phyloP scores from a whole-genome alignment of 1,284 basidiomycete genomes.

The Fomes fomentarius region DNA sequence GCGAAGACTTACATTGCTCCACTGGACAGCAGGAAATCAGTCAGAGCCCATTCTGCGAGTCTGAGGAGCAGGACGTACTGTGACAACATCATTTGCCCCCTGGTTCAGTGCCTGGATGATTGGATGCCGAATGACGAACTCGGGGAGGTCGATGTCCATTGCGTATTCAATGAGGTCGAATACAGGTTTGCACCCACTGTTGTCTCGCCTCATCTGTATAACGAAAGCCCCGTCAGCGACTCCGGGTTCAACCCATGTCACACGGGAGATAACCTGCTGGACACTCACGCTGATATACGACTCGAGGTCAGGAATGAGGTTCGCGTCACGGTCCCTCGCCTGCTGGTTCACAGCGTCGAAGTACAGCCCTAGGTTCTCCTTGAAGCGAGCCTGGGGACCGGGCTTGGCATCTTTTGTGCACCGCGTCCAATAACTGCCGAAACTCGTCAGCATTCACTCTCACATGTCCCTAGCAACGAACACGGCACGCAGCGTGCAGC shows the following conservation, averaged over 20 bases:
- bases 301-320: slow-evolving; percentile 40
- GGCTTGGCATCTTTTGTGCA: slow-evolving; percentile 37
- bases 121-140: slow-evolving; percentile 41
- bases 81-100: slow-evolving; percentile 44
- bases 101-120: slow-evolving; percentile 39
- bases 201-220: slow-evolving; percentile 26
- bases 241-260: background rate
- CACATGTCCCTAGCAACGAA: background rate
- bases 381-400: slow-evolving; percentile 39
- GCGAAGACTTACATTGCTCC: slow-evolving; percentile 41
- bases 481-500: too few relatives aligned
- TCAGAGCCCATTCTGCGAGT: background rate
- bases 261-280: background rate
- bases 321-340: slow-evolving; percentile 35
- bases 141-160: slow-evolving; percentile 42
- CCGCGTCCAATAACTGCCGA: slow-evolving; percentile 37
- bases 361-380: slow-evolving; percentile 39
- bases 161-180: slow-evolving; percentile 47
- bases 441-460: background rate
- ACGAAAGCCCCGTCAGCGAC: background rate
- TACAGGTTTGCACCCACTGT: slow-evolving; percentile 40
- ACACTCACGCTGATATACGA: slow-evolving; percentile 39
- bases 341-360: slow-evolving; percentile 42
- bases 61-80: slow-evolving; percentile 20
- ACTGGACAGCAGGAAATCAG: slow-evolving; percentile 17